Conservation (phyloP, 352 stramenopile species). For the Phytopythium vexans region DNA sequence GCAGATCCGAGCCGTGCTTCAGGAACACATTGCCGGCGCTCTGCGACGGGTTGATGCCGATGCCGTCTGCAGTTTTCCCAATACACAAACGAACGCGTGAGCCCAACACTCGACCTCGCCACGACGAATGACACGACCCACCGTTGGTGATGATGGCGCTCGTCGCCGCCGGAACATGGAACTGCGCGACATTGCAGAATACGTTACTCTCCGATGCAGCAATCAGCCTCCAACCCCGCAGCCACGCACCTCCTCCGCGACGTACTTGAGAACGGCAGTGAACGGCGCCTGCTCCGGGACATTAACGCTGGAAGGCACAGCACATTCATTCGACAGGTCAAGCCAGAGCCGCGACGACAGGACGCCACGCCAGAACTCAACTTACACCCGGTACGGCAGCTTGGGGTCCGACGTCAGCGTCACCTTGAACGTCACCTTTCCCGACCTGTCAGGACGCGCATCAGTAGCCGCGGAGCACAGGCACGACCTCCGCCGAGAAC, state of each 20-base stretch:
- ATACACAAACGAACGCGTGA: constrained; percentile 4
- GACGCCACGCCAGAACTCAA: not conserved
- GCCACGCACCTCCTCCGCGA: constrained; percentile 63
- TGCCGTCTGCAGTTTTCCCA: constrained; percentile 50
- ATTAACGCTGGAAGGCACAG: constrained; percentile 41
- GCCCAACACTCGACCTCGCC: constrained; percentile 1
- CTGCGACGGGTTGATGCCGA: constrained; percentile 84
- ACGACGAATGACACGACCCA: constrained; percentile 10
- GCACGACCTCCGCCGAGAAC: no score
- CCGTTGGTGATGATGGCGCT: constrained; percentile 89
- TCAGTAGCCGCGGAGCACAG: no score
- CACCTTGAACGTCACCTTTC: constrained; percentile 86
- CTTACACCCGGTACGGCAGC: constrained; percentile 75
- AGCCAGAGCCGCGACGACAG: not conserved
- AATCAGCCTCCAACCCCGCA: not conserved
- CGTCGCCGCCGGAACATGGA: constrained; percentile 71
- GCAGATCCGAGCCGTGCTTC: constrained; percentile 81
- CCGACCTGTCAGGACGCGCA: constrained; percentile 23
- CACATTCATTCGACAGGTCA: constrained; percentile 3
- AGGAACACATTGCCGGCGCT: constrained; percentile 81
- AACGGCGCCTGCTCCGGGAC: constrained; percentile 82
- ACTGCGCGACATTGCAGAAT: constrained; percentile 25
- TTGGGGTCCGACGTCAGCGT: constrained; percentile 87
- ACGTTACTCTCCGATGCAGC: not conserved
- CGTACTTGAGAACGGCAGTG: constrained; percentile 83